These are phyloP conservation scores for Penicillium manginii DNA, from an alignment of 495 filamentous ascomycete genomes.

Conservation along the genomic window DNA sequence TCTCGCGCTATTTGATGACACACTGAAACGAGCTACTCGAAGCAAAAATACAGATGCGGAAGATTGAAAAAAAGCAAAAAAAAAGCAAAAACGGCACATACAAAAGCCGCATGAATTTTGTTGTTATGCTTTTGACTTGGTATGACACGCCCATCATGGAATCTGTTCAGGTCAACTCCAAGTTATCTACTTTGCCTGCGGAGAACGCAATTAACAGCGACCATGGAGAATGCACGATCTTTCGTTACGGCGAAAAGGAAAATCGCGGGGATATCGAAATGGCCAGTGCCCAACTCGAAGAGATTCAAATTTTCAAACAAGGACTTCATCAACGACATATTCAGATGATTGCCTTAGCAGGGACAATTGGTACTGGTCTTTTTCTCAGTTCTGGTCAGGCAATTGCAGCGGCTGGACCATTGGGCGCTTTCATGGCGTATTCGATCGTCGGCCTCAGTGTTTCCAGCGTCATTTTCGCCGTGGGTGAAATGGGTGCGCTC, in stretches of 20 bases:
- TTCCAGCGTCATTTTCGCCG: slow-evolving; percentile 24
- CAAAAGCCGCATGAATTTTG: background rate
- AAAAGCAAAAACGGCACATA: background rate
- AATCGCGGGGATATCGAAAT: slow-evolving; percentile 12
- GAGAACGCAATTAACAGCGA: background rate
- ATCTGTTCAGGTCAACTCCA: background rate
- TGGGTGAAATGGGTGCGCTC: slow-evolving; percentile 35
- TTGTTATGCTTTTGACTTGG: background rate
- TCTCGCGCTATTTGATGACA: background rate
- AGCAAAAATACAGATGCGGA: slow-evolving; percentile 1
- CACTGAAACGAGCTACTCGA: slow-evolving; percentile 1
- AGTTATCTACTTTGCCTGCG: background rate
- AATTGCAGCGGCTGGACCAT: slow-evolving; percentile 63
- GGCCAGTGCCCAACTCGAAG: slow-evolving; percentile 15
- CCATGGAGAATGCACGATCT: background rate
- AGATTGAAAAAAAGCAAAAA: background rate
- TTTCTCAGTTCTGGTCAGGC: slow-evolving; percentile 55
- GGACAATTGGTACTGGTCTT: slow-evolving; percentile 43
- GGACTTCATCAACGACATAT: slow-evolving; percentile 38
- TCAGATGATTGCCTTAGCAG: slow-evolving; percentile 53
- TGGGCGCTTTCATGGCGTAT: slow-evolving; percentile 43
- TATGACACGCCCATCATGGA: background rate
- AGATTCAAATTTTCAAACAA: slow-evolving; percentile 18
- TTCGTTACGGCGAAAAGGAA: background rate
- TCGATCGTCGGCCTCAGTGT: slow-evolving; percentile 25